Evolutionary conservation across 108 stramenopile species (phyloP), one percentile per base, ranked within the genome.

Genomic region (Skeletonema marinoi): DNA sequence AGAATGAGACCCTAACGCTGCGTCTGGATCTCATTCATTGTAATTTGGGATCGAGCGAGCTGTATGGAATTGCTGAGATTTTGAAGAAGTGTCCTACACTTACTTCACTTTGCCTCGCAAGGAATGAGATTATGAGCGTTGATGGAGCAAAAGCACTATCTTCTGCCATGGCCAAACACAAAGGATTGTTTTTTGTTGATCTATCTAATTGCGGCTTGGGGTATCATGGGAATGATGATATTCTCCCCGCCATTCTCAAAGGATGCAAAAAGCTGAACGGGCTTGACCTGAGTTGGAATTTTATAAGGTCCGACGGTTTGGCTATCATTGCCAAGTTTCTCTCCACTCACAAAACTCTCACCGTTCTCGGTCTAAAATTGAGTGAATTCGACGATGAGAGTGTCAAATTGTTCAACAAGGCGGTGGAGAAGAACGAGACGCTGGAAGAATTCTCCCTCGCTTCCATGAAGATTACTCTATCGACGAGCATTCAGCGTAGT

Each of bases 21-120:
- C 10, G 50, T 50, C 48, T 69, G 6, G 68, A 69, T 32, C 68
- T 69, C 4, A n/a, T 32, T 11, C 4, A n/a, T 33, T 69, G 68
- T 56, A 46, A 29, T 7, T n/a, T 69, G 68, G 32, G 33, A 29
- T 29, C 21, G 13, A 56, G 32, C 16, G 12, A 12, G 41, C 11
- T 42, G 29, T 10, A n/a, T 4, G 14, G 44, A 14, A 25, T 69
- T 31, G 68, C 68, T 50, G 6, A 51, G 13, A 44, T 69, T 16
- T 32, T 60, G 30, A 60, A 30, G n/a, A 32, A 60, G 11, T 14
- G 11, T 60, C 30, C 60, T 12, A 31, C 13, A 1, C 30, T 60
- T 1, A 32, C 13, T 0, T 12, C 60, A 32, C 17, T 60, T 60
- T 11, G 31, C n/a, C 60, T 60, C 60, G 11, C 60, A 12, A 1